These are phyloP conservation scores for Volvox carteri DNA, from an alignment of 163 green algal species.

Conservation along the genomic window DNA sequence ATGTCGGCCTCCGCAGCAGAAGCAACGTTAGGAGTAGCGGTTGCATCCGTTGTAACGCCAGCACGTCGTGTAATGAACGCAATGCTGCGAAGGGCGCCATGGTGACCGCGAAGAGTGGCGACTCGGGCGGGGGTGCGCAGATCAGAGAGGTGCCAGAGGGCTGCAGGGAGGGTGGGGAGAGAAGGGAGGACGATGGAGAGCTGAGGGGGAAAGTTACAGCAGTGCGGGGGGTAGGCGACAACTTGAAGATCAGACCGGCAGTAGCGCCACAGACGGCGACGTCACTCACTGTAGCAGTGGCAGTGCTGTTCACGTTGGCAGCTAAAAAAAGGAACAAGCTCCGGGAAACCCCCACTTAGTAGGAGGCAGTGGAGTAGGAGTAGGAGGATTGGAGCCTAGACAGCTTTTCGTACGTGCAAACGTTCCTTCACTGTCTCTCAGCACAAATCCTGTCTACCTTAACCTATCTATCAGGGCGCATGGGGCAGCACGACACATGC, in stretches of 20 bases:
- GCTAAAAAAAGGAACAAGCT: too few relatives aligned
- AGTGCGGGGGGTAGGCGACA: not conserved
- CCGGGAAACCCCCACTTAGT: too few relatives aligned
- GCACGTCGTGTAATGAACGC: not conserved
- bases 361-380: too few relatives aligned
- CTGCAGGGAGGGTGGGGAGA: not conserved
- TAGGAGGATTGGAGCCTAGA: too few relatives aligned
- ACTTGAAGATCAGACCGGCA: too few relatives aligned
- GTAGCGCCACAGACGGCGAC: too few relatives aligned
- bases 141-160: constrained; percentile 10
- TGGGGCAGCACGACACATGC: not conserved
- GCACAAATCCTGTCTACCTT: not conserved
- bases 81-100: not conserved
- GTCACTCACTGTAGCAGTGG: too few relatives aligned
- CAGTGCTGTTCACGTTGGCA: not conserved
- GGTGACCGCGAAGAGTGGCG: constrained; percentile 11
- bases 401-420: too few relatives aligned
- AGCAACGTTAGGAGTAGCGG: not conserved
- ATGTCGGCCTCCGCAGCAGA: not conserved
- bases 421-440: too few relatives aligned
- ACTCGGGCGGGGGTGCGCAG: not conserved
- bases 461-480: not conserved
- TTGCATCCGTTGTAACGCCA: not conserved
- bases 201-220: not conserved
- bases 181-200: not conserved